Evolutionary conservation across 2,329 filamentous ascomycete genomes (phyloP).

Genomic region (Sordariomycetes sp.): DNA sequence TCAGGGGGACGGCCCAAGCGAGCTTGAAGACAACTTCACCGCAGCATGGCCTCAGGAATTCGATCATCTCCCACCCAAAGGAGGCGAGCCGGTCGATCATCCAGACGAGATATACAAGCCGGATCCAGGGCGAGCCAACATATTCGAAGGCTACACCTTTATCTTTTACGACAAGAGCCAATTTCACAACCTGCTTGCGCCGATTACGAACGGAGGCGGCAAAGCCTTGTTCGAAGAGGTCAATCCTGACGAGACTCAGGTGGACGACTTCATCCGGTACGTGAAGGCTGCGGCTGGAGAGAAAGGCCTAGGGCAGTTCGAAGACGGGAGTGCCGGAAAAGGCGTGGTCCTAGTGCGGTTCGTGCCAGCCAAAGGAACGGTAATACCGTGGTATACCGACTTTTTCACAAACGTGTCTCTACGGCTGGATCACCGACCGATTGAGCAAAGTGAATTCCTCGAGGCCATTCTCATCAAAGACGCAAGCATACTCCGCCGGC

Average conservation of each 20-base stretch:
- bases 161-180: slow-evolving; percentile 74
- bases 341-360: slow-evolving; percentile 75
- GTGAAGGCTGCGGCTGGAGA: slow-evolving; percentile 67
- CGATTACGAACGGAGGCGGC: slow-evolving; percentile 71
- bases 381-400: slow-evolving; percentile 56
- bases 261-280: slow-evolving; percentile 69
- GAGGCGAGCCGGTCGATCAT: slow-evolving; percentile 64
- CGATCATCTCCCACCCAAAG: slow-evolving; percentile 62
- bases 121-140: slow-evolving; percentile 50
- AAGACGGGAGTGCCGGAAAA: slow-evolving; percentile 52
- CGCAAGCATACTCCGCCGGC: slow-evolving; percentile 59
- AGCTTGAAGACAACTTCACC: slow-evolving; percentile 73
- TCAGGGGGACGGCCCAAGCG: slow-evolving; percentile 21
- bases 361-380: slow-evolving; percentile 44
- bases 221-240: slow-evolving; percentile 67
- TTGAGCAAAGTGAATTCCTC: slow-evolving; percentile 86
- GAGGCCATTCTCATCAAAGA: slow-evolving; percentile 82
- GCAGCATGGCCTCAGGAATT: slow-evolving; percentile 67
- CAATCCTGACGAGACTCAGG: slow-evolving; percentile 50
- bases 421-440: slow-evolving; percentile 68
- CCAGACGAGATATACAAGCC: slow-evolving; percentile 64
- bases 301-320: slow-evolving; percentile 58
- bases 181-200: slow-evolving; percentile 63
- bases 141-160: slow-evolving; percentile 85
- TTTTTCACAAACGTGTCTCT: slow-evolving; percentile 63